Evolutionary conservation across 1,139 yeast genomes (phyloP).

Genomic region (Protomyces pachydermus): DNA sequence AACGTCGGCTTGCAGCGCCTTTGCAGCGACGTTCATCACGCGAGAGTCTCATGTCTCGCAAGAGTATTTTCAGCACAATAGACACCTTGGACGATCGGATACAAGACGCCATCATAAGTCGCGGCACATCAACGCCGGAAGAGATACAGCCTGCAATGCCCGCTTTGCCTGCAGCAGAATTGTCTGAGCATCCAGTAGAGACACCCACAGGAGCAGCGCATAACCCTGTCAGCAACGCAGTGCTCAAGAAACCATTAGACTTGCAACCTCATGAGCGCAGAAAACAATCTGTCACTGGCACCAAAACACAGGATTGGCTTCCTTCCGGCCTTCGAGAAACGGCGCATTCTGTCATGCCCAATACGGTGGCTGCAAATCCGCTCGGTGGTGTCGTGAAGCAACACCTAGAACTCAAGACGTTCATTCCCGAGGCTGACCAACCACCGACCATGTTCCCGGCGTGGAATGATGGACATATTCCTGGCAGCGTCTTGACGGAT

Average conservation of each 20-base stretch:
- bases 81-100: conserved; percentile 21
- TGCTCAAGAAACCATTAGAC: not conserved
- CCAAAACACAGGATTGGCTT: not conserved
- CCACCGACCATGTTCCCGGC: conserved; percentile 40
- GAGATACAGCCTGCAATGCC: not conserved
- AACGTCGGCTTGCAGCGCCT: conserved; percentile 5
- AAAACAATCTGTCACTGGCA: not conserved
- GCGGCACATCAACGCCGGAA: not conserved
- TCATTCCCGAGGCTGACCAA: conserved; percentile 40
- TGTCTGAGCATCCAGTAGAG: not conserved
- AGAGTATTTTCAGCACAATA: not conserved
- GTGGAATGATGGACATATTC: conserved; percentile 37
- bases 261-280: not conserved
- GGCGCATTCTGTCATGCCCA: conserved; percentile 17
- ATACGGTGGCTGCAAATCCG: not conserved
- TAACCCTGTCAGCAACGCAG: too few relatives aligned
- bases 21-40: conserved; percentile 3
- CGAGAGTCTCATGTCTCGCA: conserved; percentile 11
- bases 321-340: conserved; percentile 12
- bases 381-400: not conserved
- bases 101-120: conserved; percentile 29
- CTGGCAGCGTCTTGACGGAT: conserved; percentile 40
- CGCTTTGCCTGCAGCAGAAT: not conserved
- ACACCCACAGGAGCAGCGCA: not conserved
- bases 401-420: conserved; percentile 48